Base-by-base conservation (phyloP, 805 yeast genomes). In the Naumovozyma baii region DNA sequence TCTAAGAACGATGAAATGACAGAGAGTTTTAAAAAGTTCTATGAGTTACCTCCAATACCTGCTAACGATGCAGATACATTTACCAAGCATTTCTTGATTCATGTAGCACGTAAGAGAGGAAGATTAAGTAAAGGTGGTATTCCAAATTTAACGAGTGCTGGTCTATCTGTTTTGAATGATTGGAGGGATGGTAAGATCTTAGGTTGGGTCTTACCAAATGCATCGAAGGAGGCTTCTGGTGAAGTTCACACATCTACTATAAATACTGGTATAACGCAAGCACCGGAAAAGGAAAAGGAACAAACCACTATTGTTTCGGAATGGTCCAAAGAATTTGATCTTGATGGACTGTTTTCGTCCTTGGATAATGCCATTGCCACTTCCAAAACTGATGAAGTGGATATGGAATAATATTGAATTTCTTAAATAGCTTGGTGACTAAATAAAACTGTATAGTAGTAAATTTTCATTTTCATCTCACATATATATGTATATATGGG, bases 151-250 rank as follows among this genome's bases (percentile, higher is more conserved):
- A 81, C 77, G 43, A 72, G 88, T 47, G 95, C 97, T 7, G 95
- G 94, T 29, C 61, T 74, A 52, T 70, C 83, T 29, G 81, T 92
- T 10, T 69, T 92, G 56, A 85, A 76, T 53, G 98, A 92, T 64
- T 92, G 97, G 97, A 78, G 96, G 65, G 96, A 88, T 62, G 98
- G 98, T 43, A 77, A 92, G 59, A 78, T 92, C 52, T 64, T 80
- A 40, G 95, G 96, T 36, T 92, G 96, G 95, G 77, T 84, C 2
- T 64, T 79, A 51, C 95, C 95, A 37, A 80, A 66, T 34, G 67
- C 71, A 26, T 68, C 78, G 10, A 71, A 72, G 50, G 64, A 60
- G 17, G 44, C 50, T 13, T 54, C 51, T 16, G 46, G 49, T 34
- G 47, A 49, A 14, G 55, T 57, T 41, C 39, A 50, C 35, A 36